Conservation (phyloP, 78 protist genomes). For the Monocercomonoides exilis region DNA sequence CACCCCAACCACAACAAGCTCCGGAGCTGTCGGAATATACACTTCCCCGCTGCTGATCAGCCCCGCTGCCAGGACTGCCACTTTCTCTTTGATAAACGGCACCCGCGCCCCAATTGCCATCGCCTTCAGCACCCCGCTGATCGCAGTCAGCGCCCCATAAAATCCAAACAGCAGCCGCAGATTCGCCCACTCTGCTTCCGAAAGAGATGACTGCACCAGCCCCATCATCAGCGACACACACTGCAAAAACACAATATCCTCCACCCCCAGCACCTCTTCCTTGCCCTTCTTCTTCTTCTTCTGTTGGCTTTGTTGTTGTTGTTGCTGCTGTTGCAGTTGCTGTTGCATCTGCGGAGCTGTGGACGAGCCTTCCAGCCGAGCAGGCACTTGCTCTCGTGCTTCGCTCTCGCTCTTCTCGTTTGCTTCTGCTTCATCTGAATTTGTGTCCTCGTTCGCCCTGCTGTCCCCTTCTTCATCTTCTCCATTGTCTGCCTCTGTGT, state of each 20-base stretch:
- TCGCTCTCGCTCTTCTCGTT: not conserved
- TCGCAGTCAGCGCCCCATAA: not conserved
- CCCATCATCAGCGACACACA: not conserved
- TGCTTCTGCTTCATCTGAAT: not conserved
- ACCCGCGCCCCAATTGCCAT: no score
- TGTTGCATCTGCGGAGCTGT: not conserved
- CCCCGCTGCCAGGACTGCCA: not conserved
- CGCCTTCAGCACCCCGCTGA: conserved; percentile 1
- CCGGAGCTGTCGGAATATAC: not conserved
- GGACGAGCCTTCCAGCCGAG: no score
- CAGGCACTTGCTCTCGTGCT: no score
- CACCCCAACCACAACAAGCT: not conserved
- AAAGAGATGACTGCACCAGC: not conserved
- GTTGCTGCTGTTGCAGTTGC: no score
- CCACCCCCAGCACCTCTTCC: not conserved
- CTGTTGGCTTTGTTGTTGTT: no score
- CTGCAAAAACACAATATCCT: not conserved
- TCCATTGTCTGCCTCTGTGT: not conserved
- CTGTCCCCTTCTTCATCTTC: no score
- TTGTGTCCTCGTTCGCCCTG: not conserved
- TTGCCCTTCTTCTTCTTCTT: not conserved
- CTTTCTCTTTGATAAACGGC: not conserved
- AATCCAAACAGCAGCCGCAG: not conserved
- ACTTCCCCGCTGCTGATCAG: not conserved
- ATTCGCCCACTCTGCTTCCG: not conserved